Base-by-base conservation (phyloP, 257 asterid species). In the Nicotiana undulata region DNA sequence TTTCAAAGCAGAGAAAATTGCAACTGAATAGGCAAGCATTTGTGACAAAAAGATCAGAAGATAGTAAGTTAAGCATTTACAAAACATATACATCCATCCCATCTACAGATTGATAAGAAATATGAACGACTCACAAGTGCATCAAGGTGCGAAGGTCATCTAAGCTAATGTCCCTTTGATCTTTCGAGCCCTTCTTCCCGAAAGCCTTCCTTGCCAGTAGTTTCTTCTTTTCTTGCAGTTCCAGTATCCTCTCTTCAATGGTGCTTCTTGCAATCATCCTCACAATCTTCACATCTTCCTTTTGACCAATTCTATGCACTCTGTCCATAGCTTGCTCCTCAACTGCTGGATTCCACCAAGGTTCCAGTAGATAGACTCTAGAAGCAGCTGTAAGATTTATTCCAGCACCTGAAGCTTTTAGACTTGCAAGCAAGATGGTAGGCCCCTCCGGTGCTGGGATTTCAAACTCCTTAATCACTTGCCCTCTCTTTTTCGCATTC, bases 261-360 rank as follows among this genome's bases (percentile, higher is more conserved):
- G 97, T 93, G 74, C 92, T 83, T 72, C 85, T 81, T 2, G 94
- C 99, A 18, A 95, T 92, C 91, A 95, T 40, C 85, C 96, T 87
- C 86, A 95, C 95, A 9, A 95, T 82, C 86, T 85, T 88, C 40
- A 95, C 98, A 0, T 91, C 94, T 6, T 86, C 86, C 81, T 79
- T 90, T 76, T 95, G 99, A 3, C 99, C 99, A 1, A 95, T 95
- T 44, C 99, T 87, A 80, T 95, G 99, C 44, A 95, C 97, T 31
- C 99, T 75, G 63, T 95, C 99, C 98, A 95, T 92, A 2, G 98
- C 99, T 83, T 95, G 99, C 68, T 95, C 98, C 86, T 95, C 99
- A 1, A 92, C 86, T 0, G 97, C 98, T 2, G 97, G 99, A 67
- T 95, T 95, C 99, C 99, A 95, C 99, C 99, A 95, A 2, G 99